Base-by-base conservation (phyloP, 2,329 filamentous ascomycete species). In the Cordyceps javanica region DNA sequence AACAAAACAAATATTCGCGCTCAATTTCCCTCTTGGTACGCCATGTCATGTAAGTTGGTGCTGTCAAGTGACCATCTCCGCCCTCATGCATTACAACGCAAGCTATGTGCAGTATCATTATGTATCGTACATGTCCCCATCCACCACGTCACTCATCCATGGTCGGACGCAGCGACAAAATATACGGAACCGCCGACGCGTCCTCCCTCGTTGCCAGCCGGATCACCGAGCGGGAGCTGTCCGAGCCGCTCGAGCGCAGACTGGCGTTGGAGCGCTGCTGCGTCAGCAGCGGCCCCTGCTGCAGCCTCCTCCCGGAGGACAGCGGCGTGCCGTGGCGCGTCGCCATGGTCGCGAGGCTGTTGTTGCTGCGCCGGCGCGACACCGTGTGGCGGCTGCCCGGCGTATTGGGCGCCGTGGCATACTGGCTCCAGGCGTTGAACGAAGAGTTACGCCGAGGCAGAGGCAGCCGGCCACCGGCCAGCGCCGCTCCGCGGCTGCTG, bases 361-460 rank as follows among this genome's bases (percentile, higher is more conserved):
- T 77, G 57, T 67, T 70, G 44, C 65, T 63, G 59, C 67, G 69
- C 51, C 65, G 70, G 28, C 70, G 70, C 21, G 75, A 74, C 19
- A 73, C 14, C n/a, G 71, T 69, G 16, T 64, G 68, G 11, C 70
- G 73, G 59, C 77, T 80, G 45, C 72, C 73, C 7, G 79, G 74
- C 26, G 80, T 82, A n/a, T 78, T 81, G 0, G 80, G 80, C 16
- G 80, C 80, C 7, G 80, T 82, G 54, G 75, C 72, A 62, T 77
- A 82, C 23, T 75, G 69, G 44, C 69, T 71, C 72, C 76, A 73
- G 8, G 74, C 76, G 26, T 71, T 71, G 7, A 71, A 70, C 7
- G 77, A 80, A 16, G 75, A 72, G 38, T 72, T 72, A 28, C 75
- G 73, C 54, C 64, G 67, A 1, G 66, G 60, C 23, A 70, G 62